Evolutionary conservation across 129 eudicot genomes (phyloP).

Genomic region (Scalesia atractyloides): DNA sequence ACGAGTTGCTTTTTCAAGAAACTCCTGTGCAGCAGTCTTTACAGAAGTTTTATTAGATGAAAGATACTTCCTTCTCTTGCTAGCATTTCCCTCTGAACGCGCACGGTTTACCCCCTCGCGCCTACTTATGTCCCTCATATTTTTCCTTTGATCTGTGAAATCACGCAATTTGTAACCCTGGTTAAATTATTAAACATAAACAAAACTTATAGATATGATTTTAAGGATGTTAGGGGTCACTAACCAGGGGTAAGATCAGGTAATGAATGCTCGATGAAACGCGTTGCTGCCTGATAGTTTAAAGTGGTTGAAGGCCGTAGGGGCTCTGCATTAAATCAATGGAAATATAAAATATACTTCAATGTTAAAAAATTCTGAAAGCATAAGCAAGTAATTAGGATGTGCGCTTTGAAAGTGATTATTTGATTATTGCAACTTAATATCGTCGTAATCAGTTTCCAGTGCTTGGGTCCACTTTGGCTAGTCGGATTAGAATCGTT

Average conservation of each 20-base stretch:
- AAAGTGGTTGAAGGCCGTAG: conserved; percentile 70
- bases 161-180: conserved; percentile 13
- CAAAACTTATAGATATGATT: neutral
- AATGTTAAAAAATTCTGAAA: neutral
- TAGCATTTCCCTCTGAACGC: conserved; percentile 55
- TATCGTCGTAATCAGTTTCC: too few species aligned
- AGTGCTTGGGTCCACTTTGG: too few species aligned
- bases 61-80: conserved; percentile 77
- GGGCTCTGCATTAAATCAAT: conserved; percentile 57
- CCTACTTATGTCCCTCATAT: conserved; percentile 76
- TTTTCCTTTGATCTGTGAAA: conserved; percentile 73
- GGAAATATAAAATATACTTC: neutral
- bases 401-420: neutral
- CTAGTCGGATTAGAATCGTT: too few species aligned
- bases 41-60: conserved; percentile 61
- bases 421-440: conserved; percentile 1
- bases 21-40: conserved; percentile 82
- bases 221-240: conserved; percentile 14
- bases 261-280: conserved; percentile 90
- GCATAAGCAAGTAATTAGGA: conserved; percentile 3
- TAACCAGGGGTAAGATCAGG: conserved; percentile 85
- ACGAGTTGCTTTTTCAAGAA: conserved; percentile 90
- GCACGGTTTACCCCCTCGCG: conserved; percentile 44
- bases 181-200: neutral
- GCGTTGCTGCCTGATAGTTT: conserved; percentile 83